Evolutionary conservation across 202 grass and related monocot genomes (phyloP).

Genomic region (Saccharum hybrid): DNA sequence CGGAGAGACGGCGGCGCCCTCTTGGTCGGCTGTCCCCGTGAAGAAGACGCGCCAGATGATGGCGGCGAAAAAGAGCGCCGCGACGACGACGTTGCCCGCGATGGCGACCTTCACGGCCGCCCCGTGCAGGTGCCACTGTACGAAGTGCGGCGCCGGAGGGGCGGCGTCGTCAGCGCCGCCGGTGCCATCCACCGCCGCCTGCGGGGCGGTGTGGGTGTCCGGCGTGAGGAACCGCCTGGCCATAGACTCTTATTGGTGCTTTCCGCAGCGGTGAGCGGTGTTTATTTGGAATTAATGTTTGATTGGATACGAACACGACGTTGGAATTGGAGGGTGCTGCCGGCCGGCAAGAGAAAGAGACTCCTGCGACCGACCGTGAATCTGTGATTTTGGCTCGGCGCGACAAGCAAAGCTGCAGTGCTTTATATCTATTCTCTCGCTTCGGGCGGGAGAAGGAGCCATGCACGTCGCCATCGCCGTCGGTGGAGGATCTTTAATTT

Average conservation of each 20-base stretch:
- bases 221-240: slow-evolving; percentile 29
- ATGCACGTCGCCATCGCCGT: too few species aligned
- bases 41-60: slow-evolving; percentile 56
- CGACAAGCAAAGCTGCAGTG: too few species aligned
- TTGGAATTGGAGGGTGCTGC: too few species aligned
- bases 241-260: neutral
- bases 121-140: slow-evolving; percentile 7
- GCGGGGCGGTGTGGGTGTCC: neutral
- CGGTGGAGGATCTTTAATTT: too few species aligned
- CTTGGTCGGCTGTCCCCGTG: neutral
- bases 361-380: too few species aligned
- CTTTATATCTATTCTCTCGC: too few species aligned
- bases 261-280: too few species aligned
- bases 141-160: neutral
- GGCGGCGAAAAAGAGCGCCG: slow-evolving; percentile 44
- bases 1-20: neutral
- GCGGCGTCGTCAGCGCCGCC: neutral
- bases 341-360: too few species aligned
- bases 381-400: too few species aligned
- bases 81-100: slow-evolving; percentile 44
- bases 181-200: neutral
- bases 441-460: too few species aligned
- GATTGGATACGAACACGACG: neutral
- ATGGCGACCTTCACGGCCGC: slow-evolving; percentile 35
- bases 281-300: neutral